Evolutionary conservation across 345 rosid genomes (phyloP).

Genomic region (Arabis hirsuta): DNA sequence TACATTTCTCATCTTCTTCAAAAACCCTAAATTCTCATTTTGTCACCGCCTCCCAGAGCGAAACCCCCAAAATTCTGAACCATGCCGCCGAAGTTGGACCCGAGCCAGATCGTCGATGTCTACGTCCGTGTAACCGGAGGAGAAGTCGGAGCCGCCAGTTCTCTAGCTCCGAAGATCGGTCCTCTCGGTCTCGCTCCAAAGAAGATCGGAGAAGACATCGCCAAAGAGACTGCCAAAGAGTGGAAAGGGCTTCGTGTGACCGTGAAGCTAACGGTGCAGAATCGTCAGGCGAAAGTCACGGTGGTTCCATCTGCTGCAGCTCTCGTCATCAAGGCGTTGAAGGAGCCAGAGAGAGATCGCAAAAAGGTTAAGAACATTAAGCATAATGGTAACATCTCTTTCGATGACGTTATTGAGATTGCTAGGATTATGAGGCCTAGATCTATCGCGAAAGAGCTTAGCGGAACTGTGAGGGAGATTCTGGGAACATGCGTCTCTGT

Average conservation of each 20-base stretch:
- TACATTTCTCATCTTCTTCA: conserved; percentile 11
- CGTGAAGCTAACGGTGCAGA: conserved; percentile 65
- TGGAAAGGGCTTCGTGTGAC: conserved; percentile 69
- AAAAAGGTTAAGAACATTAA: conserved; percentile 49
- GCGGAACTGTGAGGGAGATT: conserved; percentile 53
- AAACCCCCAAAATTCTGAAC: not conserved
- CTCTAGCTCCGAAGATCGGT: conserved; percentile 65
- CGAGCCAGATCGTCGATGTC: conserved; percentile 56
- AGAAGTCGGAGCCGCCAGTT: conserved; percentile 67
- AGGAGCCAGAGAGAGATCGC: conserved; percentile 50
- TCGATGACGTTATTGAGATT: conserved; percentile 48
- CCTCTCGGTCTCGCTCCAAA: conserved; percentile 70
- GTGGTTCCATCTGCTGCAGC: conserved; percentile 67
- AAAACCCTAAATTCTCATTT: conserved; percentile 37
- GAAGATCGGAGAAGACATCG: conserved; percentile 70
- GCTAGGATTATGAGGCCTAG: conserved; percentile 49
- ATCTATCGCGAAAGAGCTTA: conserved; percentile 48
- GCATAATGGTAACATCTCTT: conserved; percentile 46
- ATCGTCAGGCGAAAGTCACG: conserved; percentile 61
- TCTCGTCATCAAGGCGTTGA: conserved; percentile 59
- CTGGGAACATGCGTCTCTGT: conserved; percentile 49
- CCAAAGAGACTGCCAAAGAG: conserved; percentile 64
- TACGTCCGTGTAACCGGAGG: conserved; percentile 66
- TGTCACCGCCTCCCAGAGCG: conserved; percentile 25
- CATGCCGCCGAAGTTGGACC: conserved; percentile 70